Percentiles rank a stretch among this genome's conserved stretches.
Evolutionary conservation across 495 filamentous ascomycete species (phyloP).

Genomic region (Penicillium cinerascens): DNA sequence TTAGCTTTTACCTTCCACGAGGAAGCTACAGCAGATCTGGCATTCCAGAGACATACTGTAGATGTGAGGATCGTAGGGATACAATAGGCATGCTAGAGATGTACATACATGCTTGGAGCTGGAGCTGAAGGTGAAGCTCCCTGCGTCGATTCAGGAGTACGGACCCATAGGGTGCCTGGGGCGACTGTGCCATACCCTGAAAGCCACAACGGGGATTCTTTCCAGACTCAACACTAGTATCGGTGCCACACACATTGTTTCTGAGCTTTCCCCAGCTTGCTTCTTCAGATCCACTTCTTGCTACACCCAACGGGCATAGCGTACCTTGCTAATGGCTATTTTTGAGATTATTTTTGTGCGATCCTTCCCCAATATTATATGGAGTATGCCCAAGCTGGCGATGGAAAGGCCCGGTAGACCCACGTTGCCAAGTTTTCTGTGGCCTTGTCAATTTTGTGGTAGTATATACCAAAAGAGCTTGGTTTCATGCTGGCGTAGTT

Average conservation of each 20-base stretch:
- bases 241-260: conserved; percentile 11
- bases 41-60: neutral
- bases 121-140: neutral
- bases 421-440: neutral
- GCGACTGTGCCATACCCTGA: conserved; percentile 7
- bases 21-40: neutral
- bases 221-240: conserved; percentile 9
- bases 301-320: conserved; percentile 20
- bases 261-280: conserved; percentile 23
- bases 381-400: neutral
- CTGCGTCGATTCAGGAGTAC: neutral
- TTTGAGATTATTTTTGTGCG: neutral
- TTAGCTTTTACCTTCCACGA: neutral
- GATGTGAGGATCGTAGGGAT: neutral
- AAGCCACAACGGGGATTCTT: conserved; percentile 19
- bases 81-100: neutral
- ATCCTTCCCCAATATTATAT: neutral
- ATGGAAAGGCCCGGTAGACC: neutral
- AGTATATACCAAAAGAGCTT: too few relatives aligned
- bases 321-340: neutral
- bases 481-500: too few relatives aligned
- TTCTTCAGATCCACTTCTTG: conserved; percentile 21
- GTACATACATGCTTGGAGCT: neutral
- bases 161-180: conserved; percentile 10
- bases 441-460: too few relatives aligned